phyloP scores from a whole-genome alignment of 768 basidiomycete genomes.

The Psilocybe subaeruginosa region DNA sequence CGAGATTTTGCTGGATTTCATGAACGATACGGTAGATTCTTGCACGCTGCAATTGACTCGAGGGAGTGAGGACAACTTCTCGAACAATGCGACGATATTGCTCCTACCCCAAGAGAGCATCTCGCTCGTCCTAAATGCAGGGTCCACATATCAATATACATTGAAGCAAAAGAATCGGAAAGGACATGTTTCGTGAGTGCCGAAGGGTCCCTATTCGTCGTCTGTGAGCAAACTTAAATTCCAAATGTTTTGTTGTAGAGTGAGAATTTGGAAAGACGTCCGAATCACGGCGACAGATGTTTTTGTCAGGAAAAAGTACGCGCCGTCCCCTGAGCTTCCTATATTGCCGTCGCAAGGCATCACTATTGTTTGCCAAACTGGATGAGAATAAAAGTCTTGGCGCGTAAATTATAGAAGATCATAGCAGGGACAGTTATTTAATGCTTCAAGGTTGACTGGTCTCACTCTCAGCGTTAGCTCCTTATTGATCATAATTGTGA shows the following conservation, averaged over 20 bases:
- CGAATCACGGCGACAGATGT: conserved; percentile 34
- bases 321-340: conserved; percentile 3
- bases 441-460: background rate
- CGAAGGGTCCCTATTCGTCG: background rate
- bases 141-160: conserved; percentile 49
- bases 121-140: conserved; percentile 52
- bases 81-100: conserved; percentile 34
- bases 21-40: conserved; percentile 46
- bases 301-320: conserved; percentile 20
- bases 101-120: conserved; percentile 44
- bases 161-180: conserved; percentile 40
- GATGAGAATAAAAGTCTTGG: background rate
- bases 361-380: conserved; percentile 8
- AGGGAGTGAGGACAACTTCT: conserved; percentile 25
- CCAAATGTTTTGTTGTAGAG: conserved; percentile 27
- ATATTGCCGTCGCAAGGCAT: conserved; percentile 11
- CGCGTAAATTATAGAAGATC: background rate
- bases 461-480: background rate
- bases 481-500: too few relatives aligned
- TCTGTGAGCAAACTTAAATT: background rate
- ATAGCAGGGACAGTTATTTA: background rate
- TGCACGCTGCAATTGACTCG: conserved; percentile 42
- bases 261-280: conserved; percentile 48
- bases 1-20: conserved; percentile 55
- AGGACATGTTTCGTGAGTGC: conserved; percentile 48